phyloP scores from a whole-genome alignment of 352 stramenopile genomes.

The Pythium brachiatum region DNA sequence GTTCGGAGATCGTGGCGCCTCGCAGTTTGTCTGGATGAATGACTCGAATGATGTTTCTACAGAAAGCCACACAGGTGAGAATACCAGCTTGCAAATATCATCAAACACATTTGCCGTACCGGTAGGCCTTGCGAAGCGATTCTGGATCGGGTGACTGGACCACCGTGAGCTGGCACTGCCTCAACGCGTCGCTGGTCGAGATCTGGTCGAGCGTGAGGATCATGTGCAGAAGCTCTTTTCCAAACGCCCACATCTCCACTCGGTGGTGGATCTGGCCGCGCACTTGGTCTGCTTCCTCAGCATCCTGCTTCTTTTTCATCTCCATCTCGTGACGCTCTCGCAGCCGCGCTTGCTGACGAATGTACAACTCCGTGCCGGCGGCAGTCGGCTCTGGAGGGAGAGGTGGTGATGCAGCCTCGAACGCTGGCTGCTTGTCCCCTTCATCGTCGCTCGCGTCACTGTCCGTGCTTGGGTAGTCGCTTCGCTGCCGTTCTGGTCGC shows the following conservation, averaged over 20 bases:
- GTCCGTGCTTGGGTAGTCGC: conserved; percentile 54
- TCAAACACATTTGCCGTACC: conserved; percentile 27
- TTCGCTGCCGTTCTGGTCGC: conserved; percentile 37
- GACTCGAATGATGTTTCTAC: conserved; percentile 83
- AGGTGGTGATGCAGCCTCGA: conserved; percentile 35
- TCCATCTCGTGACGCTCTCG: conserved; percentile 79
- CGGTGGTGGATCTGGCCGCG: conserved; percentile 70
- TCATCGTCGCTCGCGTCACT: conserved; percentile 41
- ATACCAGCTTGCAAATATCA: conserved; percentile 3
- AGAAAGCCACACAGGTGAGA: conserved; percentile 7
- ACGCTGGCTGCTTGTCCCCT: conserved; percentile 27
- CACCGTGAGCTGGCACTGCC: conserved; percentile 73
- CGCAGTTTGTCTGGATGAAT: conserved; percentile 88
- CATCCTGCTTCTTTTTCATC: conserved; percentile 77
- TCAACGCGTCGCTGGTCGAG: conserved; percentile 62
- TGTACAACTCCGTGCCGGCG: conserved; percentile 73
- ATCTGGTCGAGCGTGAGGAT: conserved; percentile 86
- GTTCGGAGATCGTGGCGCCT: conserved; percentile 65
- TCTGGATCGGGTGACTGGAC: conserved; percentile 80
- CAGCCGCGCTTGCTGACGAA: conserved; percentile 78
- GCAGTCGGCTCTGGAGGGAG: conserved; percentile 67
- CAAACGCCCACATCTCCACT: conserved; percentile 83
- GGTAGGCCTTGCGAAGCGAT: conserved; percentile 80
- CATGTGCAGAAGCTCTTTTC: conserved; percentile 80
- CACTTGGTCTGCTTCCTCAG: conserved; percentile 76